Conservation (phyloP, 2,329 filamentous ascomycete species). For the Purpureocillium lavendulum region DNA sequence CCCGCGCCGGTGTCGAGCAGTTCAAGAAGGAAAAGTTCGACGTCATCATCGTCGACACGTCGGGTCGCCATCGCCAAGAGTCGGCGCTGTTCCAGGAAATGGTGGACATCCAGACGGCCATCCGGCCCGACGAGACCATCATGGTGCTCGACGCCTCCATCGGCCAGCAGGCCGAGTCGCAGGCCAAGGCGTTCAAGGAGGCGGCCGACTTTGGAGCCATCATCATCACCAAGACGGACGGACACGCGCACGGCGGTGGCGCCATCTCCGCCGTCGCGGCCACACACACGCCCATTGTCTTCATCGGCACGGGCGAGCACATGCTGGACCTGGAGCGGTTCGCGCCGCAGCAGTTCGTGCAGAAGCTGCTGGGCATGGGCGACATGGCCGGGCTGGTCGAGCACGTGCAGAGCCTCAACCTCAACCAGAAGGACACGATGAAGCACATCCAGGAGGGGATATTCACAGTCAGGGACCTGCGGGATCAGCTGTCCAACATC, state of each 20-base stretch:
- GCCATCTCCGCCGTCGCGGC: slow-evolving; percentile 96
- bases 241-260: slow-evolving; percentile 89
- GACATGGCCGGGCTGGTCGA: slow-evolving; percentile 93
- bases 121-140: slow-evolving; percentile 91
- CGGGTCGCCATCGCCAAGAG: slow-evolving; percentile 89
- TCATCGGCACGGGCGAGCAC: slow-evolving; percentile 95
- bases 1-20: slow-evolving; percentile 92
- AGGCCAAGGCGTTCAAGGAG: slow-evolving; percentile 95
- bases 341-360: slow-evolving; percentile 84
- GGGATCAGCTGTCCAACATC: slow-evolving; percentile 93
- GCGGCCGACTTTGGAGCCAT: slow-evolving; percentile 96
- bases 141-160: slow-evolving; percentile 97
- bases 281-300: slow-evolving; percentile 93
- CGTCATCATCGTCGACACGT: slow-evolving; percentile 97
- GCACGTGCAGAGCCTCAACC: slow-evolving; percentile 89
- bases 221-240: slow-evolving; percentile 98
- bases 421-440: slow-evolving; percentile 98
- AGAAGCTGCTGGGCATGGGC: slow-evolving; percentile 92
- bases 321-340: slow-evolving; percentile 93
- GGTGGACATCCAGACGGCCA: slow-evolving; percentile 88
- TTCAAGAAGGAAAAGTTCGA: slow-evolving; percentile 99
- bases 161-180: slow-evolving; percentile 88
- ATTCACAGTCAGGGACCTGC: slow-evolving; percentile 87
- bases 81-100: slow-evolving; percentile 94
- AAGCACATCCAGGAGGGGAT: slow-evolving; percentile 97